Percentiles rank a stretch among this genome's conserved stretches.
Evolutionary conservation across 2,329 filamentous ascomycete species (phyloP).

Genomic region (Thyridium curvatum): DNA sequence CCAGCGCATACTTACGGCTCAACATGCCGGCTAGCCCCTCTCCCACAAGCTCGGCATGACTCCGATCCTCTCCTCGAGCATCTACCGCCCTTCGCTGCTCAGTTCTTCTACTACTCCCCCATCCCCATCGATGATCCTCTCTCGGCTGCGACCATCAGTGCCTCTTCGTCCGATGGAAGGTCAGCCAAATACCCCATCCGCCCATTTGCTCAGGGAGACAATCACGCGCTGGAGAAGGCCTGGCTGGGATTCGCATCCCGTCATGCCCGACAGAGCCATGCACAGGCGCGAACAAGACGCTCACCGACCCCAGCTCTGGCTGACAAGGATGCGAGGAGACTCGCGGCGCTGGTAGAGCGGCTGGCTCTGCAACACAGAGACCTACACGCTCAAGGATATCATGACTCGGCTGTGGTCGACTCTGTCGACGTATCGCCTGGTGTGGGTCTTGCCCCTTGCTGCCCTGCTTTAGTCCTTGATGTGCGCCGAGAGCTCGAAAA

Average conservation of each 20-base stretch:
- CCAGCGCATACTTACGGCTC: constrained; percentile 50
- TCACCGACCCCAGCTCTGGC: constrained; percentile 24
- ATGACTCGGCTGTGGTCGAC: too few relatives aligned
- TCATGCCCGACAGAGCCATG: constrained; percentile 41
- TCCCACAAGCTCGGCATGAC: constrained; percentile 25
- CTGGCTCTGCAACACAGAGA: constrained; percentile 39
- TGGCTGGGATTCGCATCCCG: constrained; percentile 59
- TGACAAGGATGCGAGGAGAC: constrained; percentile 26
- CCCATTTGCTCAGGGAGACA: constrained; percentile 75
- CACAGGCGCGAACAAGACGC: constrained; percentile 23
- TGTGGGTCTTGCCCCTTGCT: too few relatives aligned
- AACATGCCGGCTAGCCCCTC: constrained; percentile 50
- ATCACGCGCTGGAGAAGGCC: constrained; percentile 69
- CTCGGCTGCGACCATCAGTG: constrained; percentile 53
- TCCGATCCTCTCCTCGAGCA: constrained; percentile 30
- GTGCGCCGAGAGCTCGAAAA: too few relatives aligned
- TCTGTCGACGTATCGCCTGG: too few relatives aligned
- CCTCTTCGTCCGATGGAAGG: constrained; percentile 34
- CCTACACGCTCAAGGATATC: constrained; percentile 25
- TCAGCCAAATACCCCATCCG: constrained; percentile 57
- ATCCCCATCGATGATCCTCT: constrained; percentile 84
- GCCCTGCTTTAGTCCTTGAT: too few relatives aligned
- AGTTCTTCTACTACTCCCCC: constrained; percentile 81
- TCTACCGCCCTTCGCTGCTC: constrained; percentile 56
- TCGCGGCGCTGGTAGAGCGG: constrained; percentile 31